Percentiles rank a stretch among this genome's conserved stretches.
These are phyloP conservation scores for Cladosporium sp. DNA, from an alignment of 2,329 filamentous ascomycete species.

Conservation along the genomic window DNA sequence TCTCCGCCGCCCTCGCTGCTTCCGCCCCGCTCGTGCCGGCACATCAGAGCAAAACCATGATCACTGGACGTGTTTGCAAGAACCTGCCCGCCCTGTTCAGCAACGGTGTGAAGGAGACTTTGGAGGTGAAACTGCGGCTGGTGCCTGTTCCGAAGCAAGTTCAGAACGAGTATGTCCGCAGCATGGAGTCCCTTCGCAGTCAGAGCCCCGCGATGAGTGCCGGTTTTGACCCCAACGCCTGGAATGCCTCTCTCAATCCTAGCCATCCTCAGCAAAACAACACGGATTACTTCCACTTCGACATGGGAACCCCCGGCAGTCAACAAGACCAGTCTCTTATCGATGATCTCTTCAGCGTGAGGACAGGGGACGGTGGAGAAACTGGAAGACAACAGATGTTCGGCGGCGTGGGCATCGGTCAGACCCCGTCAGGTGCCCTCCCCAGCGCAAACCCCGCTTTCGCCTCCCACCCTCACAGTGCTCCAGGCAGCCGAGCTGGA, in stretches of 20 bases:
- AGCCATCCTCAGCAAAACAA: slow-evolving; percentile 46
- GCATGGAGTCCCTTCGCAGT: slow-evolving; percentile 58
- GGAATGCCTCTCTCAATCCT: slow-evolving; percentile 63
- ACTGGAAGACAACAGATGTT: slow-evolving; percentile 20
- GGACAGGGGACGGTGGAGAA: slow-evolving; percentile 17
- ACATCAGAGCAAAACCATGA: slow-evolving; percentile 63
- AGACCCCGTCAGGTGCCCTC: slow-evolving; percentile 29
- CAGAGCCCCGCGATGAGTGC: slow-evolving; percentile 54
- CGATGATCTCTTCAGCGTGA: slow-evolving; percentile 30
- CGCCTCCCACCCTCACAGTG: slow-evolving; percentile 29
- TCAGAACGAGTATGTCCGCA: slow-evolving; percentile 58
- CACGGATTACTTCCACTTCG: slow-evolving; percentile 26
- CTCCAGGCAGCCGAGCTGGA: slow-evolving; percentile 39
- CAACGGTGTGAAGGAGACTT: slow-evolving; percentile 76
- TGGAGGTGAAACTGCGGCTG: slow-evolving; percentile 89
- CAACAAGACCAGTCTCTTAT: slow-evolving; percentile 21
- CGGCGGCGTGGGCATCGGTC: slow-evolving; percentile 26
- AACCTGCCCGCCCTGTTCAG: slow-evolving; percentile 81
- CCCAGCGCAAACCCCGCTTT: slow-evolving; percentile 32
- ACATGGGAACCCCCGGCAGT: slow-evolving; percentile 17
- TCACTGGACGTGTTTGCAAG: slow-evolving; percentile 86
- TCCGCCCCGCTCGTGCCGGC: slow-evolving; percentile 44
- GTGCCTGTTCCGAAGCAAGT: slow-evolving; percentile 67
- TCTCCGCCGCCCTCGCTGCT: slow-evolving; percentile 75
- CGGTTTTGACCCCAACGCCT: slow-evolving; percentile 68